These are phyloP conservation scores for Hemisphaericaspora lyxosophila DNA, from an alignment of 1,139 yeast species.

Conservation along the genomic window DNA sequence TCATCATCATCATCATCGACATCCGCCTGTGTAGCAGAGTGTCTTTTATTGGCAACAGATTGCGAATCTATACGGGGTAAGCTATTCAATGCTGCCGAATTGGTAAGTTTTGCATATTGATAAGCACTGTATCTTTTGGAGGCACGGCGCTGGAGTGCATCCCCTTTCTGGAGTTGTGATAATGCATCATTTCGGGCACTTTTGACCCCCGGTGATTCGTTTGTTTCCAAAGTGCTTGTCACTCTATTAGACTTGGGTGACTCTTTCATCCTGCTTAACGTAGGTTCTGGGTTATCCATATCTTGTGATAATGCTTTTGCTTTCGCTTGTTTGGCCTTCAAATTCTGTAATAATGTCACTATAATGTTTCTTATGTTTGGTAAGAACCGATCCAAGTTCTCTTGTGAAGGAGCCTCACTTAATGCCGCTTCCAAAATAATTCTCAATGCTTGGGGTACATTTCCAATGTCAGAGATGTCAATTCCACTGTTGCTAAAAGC, in stretches of 20 bases:
- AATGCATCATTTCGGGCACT: conserved; percentile 50
- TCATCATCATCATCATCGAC: conserved; percentile 13
- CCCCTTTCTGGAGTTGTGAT: conserved; percentile 74
- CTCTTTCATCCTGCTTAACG: not conserved
- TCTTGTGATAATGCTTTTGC: conserved; percentile 41
- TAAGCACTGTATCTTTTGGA: conserved; percentile 91
- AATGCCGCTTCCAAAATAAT: conserved; percentile 82
- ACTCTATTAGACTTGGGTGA: not conserved
- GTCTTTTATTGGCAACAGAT: not conserved
- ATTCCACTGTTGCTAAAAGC: conserved; percentile 40
- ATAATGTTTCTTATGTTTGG: conserved; percentile 88
- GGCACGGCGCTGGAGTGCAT: conserved; percentile 84
- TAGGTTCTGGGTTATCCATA: conserved; percentile 5
- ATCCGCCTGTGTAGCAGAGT: conserved; percentile 5
- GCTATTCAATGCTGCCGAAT: conserved; percentile 33
- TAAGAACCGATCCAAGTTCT: conserved; percentile 72
- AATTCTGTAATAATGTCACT: conserved; percentile 72
- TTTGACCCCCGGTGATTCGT: conserved; percentile 5
- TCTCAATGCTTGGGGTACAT: conserved; percentile 50
- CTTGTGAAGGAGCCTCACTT: conserved; percentile 83
- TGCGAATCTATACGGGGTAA: conserved; percentile 17
- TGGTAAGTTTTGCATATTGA: conserved; percentile 79
- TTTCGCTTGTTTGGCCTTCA: conserved; percentile 73
- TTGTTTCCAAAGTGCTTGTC: not conserved
- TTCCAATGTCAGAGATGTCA: conserved; percentile 45